Conservation (phyloP, 371 early-diverging fungal species). For the Gilbertella persicaria region DNA sequence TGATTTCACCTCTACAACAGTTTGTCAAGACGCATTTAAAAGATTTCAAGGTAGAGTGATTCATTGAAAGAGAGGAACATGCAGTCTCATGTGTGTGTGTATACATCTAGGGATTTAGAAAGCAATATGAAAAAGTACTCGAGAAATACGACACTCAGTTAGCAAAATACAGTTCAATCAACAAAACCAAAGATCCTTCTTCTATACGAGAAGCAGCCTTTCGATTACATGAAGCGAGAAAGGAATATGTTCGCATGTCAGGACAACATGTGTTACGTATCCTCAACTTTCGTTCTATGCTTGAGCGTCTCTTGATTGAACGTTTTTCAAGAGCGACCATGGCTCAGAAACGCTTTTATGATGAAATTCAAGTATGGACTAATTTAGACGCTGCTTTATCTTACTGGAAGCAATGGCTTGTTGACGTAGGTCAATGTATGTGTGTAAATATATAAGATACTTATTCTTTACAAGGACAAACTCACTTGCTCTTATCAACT, state of each 20-base stretch:
- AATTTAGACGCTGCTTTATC: conserved; percentile 23
- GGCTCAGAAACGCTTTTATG: conserved; percentile 25
- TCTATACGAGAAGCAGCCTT: conserved; percentile 66
- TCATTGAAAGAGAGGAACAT: background rate
- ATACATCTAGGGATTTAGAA: conserved; percentile 31
- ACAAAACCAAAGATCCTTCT: conserved; percentile 61
- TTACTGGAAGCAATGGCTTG: conserved; percentile 31
- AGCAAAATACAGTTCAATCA: conserved; percentile 50
- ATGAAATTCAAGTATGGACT: conserved; percentile 25
- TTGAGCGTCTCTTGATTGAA: conserved; percentile 29
- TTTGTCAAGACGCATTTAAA: conserved; percentile 60
- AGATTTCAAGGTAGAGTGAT: conserved; percentile 50
- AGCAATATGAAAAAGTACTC: conserved; percentile 49
- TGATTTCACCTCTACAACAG: conserved; percentile 57
- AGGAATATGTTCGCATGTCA: conserved; percentile 56
- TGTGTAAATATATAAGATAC: background rate
- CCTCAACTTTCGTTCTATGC: conserved; percentile 26
- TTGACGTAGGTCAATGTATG: conserved; percentile 17
- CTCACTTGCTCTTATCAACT: conserved; percentile 26
- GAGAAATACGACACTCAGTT: conserved; percentile 65
- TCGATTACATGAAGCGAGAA: conserved; percentile 59
- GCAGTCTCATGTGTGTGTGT: background rate
- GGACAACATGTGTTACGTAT: conserved; percentile 25
- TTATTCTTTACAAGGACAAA: conserved; percentile 16
- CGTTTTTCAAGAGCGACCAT: conserved; percentile 25